Percentiles rank a stretch among this genome's conserved stretches.
phyloP scores from a whole-genome alignment of 1,139 yeast species.

The Komagataea norvegica region DNA sequence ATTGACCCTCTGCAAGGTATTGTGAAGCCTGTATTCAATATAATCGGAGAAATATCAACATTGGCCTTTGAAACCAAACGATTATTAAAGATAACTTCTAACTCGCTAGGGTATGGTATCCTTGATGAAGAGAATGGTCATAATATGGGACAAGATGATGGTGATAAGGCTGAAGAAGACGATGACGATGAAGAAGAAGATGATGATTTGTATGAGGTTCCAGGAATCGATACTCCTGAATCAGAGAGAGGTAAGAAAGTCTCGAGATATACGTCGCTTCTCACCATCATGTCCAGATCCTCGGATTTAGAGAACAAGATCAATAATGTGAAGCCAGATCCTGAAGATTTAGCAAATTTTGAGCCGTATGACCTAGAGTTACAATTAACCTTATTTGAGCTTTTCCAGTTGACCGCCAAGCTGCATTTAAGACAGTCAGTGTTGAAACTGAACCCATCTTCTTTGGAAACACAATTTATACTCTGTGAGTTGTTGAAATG shows the following conservation, averaged over 20 bases:
- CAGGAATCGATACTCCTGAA: constrained; percentile 25
- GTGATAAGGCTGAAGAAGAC: constrained; percentile 9
- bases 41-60: constrained; percentile 66
- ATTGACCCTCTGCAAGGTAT: constrained; percentile 71
- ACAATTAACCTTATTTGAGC: constrained; percentile 67
- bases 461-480: constrained; percentile 59
- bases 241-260: constrained; percentile 20
- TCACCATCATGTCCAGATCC: constrained; percentile 36
- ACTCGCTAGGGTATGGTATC: constrained; percentile 22
- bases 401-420: constrained; percentile 66
- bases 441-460: constrained; percentile 53
- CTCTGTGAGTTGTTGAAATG: constrained; percentile 51
- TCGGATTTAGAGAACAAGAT: constrained; percentile 46
- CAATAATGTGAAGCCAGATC: constrained; percentile 50
- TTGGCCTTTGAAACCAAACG: constrained; percentile 50
- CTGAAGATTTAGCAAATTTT: constrained; percentile 42
- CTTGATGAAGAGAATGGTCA: constrained; percentile 22
- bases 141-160: constrained; percentile 16
- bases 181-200: constrained; percentile 10
- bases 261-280: constrained; percentile 29
- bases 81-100: constrained; percentile 21
- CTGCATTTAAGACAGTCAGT: constrained; percentile 65
- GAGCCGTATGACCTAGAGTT: constrained; percentile 53
- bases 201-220: constrained; percentile 10
- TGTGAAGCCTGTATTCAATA: constrained; percentile 58